Evolutionary conservation across 129 eudicot species (phyloP), one percentile per base, ranked within the genome.

Genomic region (Gnaphalium uliginosum): DNA sequence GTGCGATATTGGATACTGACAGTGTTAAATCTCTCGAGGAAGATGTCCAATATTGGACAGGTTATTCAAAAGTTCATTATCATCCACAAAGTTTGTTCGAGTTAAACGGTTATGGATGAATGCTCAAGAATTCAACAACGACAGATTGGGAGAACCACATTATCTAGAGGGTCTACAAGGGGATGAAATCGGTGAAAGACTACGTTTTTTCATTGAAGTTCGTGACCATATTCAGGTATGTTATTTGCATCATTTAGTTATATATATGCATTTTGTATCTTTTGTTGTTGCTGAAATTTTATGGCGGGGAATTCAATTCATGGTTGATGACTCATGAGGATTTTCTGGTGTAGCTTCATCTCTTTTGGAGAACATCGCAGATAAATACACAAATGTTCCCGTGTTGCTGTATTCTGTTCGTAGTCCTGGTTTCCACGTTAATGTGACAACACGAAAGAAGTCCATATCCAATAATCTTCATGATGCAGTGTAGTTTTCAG

Each of bases 41-140:
- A 22, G 79, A 69, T 25, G 97, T 94, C 39, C 85, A 87, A 0
- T 91, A 71, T 83, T 94, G 98, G 98, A 87, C 98, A 57, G 98
- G 91, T 83, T 91, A 57, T 82, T 91, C 96, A 71, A 94, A 94
- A 86, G 93, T 91, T 75, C 98, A 94, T 75, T 94, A 83, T 80
- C 97, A 94, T 78, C 98, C 98, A 6, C 91, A 85, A 81, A 94
- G 96, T 89, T 74, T 91, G 59, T 94, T 90, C 37, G 97, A 91
- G 69, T 69, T 94, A 56, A 90, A 75, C 66, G 98, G 43, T 80
- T 78, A 54, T 91, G 97, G 93, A 69, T 74, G 67, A 89, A 84
- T 54, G 39, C 75, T 69, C 70, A 87, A 80, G 81, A 83, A 23
- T 94, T 88, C 59, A 77, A 87, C 83, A 88, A 87, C 73, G 86